Base-by-base conservation (phyloP, 1,284 basidiomycete species). In the Leccinum pachyderme region DNA sequence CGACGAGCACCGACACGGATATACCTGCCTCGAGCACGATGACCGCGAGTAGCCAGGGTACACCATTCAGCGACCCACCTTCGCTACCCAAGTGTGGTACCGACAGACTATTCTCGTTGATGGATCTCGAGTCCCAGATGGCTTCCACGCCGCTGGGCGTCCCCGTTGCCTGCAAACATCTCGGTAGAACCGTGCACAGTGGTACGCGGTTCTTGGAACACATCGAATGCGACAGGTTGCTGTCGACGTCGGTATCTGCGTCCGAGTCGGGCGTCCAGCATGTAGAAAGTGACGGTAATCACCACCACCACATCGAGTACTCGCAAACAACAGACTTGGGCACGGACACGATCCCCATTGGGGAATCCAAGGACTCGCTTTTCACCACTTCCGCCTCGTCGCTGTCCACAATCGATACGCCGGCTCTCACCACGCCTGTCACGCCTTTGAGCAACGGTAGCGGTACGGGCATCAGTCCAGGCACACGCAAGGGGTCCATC, bases 301-400 rank as follows among this genome's bases (percentile, higher is more conserved):
- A 15, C 27, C 6, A 41, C 2, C 28, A 22, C 27, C 55, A 51
- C 4, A 27, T 6, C 5, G 39, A 45, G 25, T 46, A 41, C 9
- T 9, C 6, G 9, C 49, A 31, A 7, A 12, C 24, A 4, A 12
- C 44, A 8, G 51, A 50, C 43, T 28, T 39, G 18, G 47, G 41
- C 31, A 52, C 49, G 1, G 24, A 51, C 31, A 58, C 49, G 2
- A 61, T 65, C 1, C 53, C 64, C 22, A 28, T 56, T 11, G 61
- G 43, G 1, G 66, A 72, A 47, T 72, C 65, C 35, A 67, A 58
- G 24, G 68, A 67, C 43, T 66, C 67, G 12, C 64, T 71, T 12
- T 71, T 70, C 49, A 62, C 58, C 28, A 48, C 65, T 7, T 67
- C 63, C 12, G 35, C 49, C 2, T 67, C 64, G 4, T 68, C 66